Percentiles rank a stretch among this genome's conserved stretches.
These are phyloP conservation scores for Cucurbita pepo DNA, from an alignment of 306 rosid species.

Conservation along the genomic window DNA sequence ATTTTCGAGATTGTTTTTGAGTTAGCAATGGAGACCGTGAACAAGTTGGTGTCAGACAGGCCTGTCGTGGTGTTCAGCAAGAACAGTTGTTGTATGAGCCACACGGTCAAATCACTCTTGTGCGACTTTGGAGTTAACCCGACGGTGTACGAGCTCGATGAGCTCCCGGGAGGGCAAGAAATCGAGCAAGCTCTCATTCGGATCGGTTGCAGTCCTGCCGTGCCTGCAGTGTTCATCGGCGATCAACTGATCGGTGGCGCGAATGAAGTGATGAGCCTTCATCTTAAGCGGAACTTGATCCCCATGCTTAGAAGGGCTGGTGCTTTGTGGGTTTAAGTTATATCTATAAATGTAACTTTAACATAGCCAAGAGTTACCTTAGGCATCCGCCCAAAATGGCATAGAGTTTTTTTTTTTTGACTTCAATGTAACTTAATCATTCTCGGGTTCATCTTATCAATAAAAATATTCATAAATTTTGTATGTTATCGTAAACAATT, in stretches of 20 bases:
- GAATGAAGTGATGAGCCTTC: slow-evolving; percentile 88
- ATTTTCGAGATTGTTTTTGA: not conserved
- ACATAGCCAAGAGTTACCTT: not conserved
- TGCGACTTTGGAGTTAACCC: slow-evolving; percentile 82
- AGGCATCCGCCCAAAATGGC: no score
- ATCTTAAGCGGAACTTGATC: slow-evolving; percentile 58
- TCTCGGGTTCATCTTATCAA: no score
- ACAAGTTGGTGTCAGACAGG: slow-evolving; percentile 62
- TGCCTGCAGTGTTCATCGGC: slow-evolving; percentile 75
- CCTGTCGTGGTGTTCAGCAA: slow-evolving; percentile 95
- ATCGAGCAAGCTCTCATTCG: slow-evolving; percentile 69
- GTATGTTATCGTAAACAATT: no score
- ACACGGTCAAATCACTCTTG: slow-evolving; percentile 65
- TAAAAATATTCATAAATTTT: no score
- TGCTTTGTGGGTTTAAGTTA: slow-evolving; percentile 65
- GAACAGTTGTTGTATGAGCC: slow-evolving; percentile 76
- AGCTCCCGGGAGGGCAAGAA: slow-evolving; percentile 71
- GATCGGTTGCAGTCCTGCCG: slow-evolving; percentile 57
- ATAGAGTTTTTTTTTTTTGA: no score
- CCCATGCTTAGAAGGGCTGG: slow-evolving; percentile 87
- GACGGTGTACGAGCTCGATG: slow-evolving; percentile 67
- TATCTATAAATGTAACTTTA: not conserved
- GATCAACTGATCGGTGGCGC: slow-evolving; percentile 78
- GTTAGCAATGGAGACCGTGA: slow-evolving; percentile 50
- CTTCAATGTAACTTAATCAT: no score